Evolutionary conservation across 306 rosid genomes (phyloP), one percentile per base, ranked within the genome.

Genomic region (Vigna nakashimae): DNA sequence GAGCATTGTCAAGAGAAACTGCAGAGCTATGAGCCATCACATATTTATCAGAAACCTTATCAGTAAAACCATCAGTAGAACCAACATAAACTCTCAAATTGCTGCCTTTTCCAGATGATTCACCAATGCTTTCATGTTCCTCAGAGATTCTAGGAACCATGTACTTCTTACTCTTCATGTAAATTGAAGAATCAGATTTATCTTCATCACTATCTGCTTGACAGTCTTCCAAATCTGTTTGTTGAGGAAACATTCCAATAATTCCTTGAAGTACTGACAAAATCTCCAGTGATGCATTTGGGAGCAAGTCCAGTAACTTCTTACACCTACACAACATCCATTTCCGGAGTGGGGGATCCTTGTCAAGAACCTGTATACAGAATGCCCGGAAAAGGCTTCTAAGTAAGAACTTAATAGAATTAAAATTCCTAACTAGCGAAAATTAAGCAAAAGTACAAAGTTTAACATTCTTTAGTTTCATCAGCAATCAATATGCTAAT

Each of bases 251-350:
- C 80, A 84, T 83, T 81, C 73, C 84, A 74, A 89, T 80, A 69
- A 88, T 78, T 78, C 79, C 89, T 73, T 87, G 83, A 71, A 94
- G 65, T 53, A 73, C 68, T 32, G 89, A 84, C 73, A 57, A 75
- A 49, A 87, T 76, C 56, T 93, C 91, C 52, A 28, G 65, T 58
- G 85, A 80, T 46, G 69, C 84, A 80, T 77, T 70, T 55, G 82
- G 75, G 73, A 85, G 83, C 68, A 82, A 60, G 62, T 85, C 80
- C 58, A 79, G 62, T 79, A 92, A 78, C 87, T 85, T 87, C 83
- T 88, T 88, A 85, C 84, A 87, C 76, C 85, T 87, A 53, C 84
- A 60, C 70, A 85, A 73, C 74, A 90, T 79, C 97, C 98, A 95
- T 60, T 84, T 84, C 80, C 30, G 85, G 76, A 95, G 78, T 34